Conservation (phyloP, 306 rosid genomes). For the Cucumis melo region DNA sequence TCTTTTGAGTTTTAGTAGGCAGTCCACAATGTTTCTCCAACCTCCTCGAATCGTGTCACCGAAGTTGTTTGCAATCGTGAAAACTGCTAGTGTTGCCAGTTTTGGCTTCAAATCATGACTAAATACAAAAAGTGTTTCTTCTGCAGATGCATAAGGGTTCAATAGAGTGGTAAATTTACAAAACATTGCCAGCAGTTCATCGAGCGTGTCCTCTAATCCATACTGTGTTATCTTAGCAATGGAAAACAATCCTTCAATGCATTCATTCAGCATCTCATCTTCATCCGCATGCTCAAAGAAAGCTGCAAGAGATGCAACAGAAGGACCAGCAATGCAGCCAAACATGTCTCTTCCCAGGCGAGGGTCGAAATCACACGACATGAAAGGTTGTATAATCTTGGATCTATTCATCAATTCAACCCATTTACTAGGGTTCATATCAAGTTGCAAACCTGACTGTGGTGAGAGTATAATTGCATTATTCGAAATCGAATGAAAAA, state of each 20-base stretch:
- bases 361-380: conserved; percentile 38
- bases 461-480: conserved; percentile 40
- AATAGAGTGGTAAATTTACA: conserved; percentile 72
- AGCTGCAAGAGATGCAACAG: conserved; percentile 66
- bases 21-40: conserved; percentile 84
- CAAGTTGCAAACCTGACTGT: conserved; percentile 26
- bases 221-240: conserved; percentile 66
- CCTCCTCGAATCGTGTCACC: conserved; percentile 67
- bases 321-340: conserved; percentile 82
- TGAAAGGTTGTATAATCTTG: conserved; percentile 23
- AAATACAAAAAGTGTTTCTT: conserved; percentile 71
- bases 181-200: conserved; percentile 65
- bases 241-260: conserved; percentile 76
- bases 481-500: conserved; percentile 54
- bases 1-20: conserved; percentile 75
- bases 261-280: conserved; percentile 79
- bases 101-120: conserved; percentile 77
- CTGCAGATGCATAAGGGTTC: conserved; percentile 88
- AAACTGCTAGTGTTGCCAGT: conserved; percentile 76
- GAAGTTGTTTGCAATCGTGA: conserved; percentile 60
- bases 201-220: conserved; percentile 84
- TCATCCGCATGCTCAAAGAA: conserved; percentile 79
- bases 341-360: conserved; percentile 82
- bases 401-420: conserved; percentile 64
- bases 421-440: conserved; percentile 81